phyloP scores from a whole-genome alignment of 768 basidiomycete genomes.

The Boletus pseudopeckii region DNA sequence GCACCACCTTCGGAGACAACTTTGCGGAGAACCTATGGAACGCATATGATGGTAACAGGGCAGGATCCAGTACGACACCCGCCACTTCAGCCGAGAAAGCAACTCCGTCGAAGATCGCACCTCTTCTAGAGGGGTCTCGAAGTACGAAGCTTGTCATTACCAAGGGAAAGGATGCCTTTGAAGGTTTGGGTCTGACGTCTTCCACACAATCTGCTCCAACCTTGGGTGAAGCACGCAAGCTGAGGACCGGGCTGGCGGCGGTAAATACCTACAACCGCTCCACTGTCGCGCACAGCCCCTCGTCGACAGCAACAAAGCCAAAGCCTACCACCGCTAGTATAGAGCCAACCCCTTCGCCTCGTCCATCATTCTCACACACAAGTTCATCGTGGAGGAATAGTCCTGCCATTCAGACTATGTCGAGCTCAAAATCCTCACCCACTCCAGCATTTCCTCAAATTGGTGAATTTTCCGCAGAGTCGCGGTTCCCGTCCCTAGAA shows the following conservation, averaged over 20 bases:
- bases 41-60: conserved; percentile 39
- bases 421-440: conserved; percentile 38
- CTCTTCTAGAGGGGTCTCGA: conserved; percentile 30
- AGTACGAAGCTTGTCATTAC: conserved; percentile 29
- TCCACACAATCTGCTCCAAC: conserved; percentile 56
- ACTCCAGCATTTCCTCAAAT: conserved; percentile 33
- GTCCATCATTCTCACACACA: conserved; percentile 17
- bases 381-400: conserved; percentile 19
- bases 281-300: conserved; percentile 10
- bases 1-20: conserved; percentile 59
- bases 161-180: conserved; percentile 71
- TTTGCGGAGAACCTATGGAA: conserved; percentile 57
- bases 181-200: conserved; percentile 58
- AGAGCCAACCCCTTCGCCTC: conserved; percentile 31
- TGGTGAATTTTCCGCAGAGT: conserved; percentile 54
- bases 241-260: conserved; percentile 65
- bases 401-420: conserved; percentile 18
- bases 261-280: conserved; percentile 39
- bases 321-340: conserved; percentile 16
- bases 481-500: conserved; percentile 85
- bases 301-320: conserved; percentile 14
- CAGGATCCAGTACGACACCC: conserved; percentile 3
- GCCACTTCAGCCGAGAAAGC: conserved; percentile 12
- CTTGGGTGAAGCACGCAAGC: conserved; percentile 69
- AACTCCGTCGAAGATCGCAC: conserved; percentile 22